phyloP scores from a whole-genome alignment of 129 eudicot genomes.

The Saussurea involucrata region DNA sequence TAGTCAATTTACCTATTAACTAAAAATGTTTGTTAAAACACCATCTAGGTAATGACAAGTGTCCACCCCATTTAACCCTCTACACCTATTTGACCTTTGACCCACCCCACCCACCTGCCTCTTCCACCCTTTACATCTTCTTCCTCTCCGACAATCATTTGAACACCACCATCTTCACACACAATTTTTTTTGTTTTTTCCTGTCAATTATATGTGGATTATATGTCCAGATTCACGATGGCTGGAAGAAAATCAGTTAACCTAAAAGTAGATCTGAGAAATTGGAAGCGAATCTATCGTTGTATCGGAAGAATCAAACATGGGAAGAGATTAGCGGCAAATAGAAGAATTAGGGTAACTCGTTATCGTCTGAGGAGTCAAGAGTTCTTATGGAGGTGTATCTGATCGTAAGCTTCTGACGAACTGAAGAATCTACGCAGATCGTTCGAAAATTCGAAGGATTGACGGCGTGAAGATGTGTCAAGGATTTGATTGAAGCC shows the following conservation, averaged over 20 bases:
- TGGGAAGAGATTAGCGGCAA: slow-evolving; percentile 23
- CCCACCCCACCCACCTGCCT: no score
- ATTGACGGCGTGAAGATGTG: slow-evolving; percentile 15
- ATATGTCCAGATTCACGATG: slow-evolving; percentile 10
- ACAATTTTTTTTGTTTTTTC: no score
- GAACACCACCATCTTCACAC: no score
- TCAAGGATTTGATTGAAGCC: slow-evolving; percentile 33
- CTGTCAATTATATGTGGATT: no score
- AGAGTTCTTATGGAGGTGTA: background rate
- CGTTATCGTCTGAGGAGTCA: background rate
- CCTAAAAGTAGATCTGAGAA: slow-evolving; percentile 20
- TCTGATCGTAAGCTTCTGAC: slow-evolving; percentile 4
- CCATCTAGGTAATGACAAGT: no score
- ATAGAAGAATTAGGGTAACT: slow-evolving; percentile 9
- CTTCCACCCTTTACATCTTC: no score
- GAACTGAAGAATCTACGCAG: slow-evolving; percentile 6
- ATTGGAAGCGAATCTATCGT: background rate
- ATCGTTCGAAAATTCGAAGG: slow-evolving; percentile 14
- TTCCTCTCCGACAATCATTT: no score
- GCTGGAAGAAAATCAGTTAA: background rate
- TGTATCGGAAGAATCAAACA: slow-evolving; percentile 31
- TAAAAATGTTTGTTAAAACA: no score
- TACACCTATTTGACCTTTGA: no score
- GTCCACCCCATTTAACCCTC: no score
- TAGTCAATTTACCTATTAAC: no score